These are phyloP conservation scores for Rhinocladiella mackenziei DNA, from an alignment of 2,329 filamentous ascomycete genomes.

Conservation along the genomic window DNA sequence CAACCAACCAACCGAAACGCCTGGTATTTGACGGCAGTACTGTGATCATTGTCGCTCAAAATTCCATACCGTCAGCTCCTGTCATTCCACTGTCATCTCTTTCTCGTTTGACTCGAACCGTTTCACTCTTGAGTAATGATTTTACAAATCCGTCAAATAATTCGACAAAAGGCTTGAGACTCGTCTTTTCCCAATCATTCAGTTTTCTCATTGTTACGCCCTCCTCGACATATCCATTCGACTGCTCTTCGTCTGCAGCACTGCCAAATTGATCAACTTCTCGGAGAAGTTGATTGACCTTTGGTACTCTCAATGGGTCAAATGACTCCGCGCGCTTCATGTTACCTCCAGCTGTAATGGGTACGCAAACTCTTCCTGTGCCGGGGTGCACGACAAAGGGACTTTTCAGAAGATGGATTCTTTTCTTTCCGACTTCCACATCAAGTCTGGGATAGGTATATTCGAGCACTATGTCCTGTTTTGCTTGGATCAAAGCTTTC, in stretches of 20 bases:
- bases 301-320: constrained; percentile 83
- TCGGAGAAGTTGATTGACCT: constrained; percentile 71
- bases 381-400: constrained; percentile 96
- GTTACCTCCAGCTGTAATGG: constrained; percentile 64
- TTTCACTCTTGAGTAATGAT: constrained; percentile 70
- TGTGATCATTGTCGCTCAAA: constrained; percentile 43
- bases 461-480: constrained; percentile 93
- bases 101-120: constrained; percentile 47
- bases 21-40: no score
- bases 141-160: constrained; percentile 80
- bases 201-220: constrained; percentile 43
- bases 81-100: constrained; percentile 45
- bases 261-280: constrained; percentile 80
- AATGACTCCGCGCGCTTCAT: constrained; percentile 65
- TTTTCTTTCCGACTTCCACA: constrained; percentile 94
- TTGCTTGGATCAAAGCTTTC: constrained; percentile 74
- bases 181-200: constrained; percentile 95
- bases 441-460: constrained; percentile 97
- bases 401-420: constrained; percentile 95
- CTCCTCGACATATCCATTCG: constrained; percentile 33
- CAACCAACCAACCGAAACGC: no score
- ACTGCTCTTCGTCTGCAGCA: constrained; percentile 43
- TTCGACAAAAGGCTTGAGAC: constrained; percentile 86
- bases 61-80: constrained; percentile 59
- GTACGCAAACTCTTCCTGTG: constrained; percentile 90